These are phyloP conservation scores for Solanum hybrid DNA, from an alignment of 305 asterid species.

Conservation along the genomic window DNA sequence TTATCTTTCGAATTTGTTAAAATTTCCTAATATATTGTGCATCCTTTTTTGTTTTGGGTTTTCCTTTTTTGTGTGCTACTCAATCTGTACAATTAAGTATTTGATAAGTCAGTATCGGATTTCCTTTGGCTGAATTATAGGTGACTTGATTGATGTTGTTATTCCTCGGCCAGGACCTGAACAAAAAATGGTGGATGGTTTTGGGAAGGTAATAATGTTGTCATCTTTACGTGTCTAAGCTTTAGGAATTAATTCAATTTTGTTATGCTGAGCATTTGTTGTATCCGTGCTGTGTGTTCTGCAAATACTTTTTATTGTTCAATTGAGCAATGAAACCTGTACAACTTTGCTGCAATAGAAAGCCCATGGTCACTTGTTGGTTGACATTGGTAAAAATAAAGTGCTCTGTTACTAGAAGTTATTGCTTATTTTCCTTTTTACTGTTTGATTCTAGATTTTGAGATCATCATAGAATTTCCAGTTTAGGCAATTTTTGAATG, in stretches of 20 bases:
- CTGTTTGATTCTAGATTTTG: not conserved
- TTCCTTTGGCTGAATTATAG: conserved; percentile 14
- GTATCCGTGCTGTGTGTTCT: not conserved
- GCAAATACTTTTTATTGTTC: not conserved
- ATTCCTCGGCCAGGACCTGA: conserved; percentile 37
- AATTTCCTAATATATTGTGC: conserved; percentile 8
- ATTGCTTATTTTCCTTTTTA: not conserved
- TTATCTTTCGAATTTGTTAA: not conserved
- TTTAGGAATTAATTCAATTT: not conserved
- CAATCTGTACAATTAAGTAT: not conserved
- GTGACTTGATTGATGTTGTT: conserved; percentile 34
- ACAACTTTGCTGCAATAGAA: not conserved
- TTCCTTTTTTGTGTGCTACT: not conserved
- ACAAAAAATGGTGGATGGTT: conserved; percentile 27
- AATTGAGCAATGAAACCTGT: not conserved
- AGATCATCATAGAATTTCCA: not conserved
- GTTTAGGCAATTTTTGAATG: not conserved
- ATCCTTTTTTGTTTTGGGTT: not conserved
- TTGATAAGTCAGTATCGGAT: not conserved
- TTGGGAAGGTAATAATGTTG: conserved; percentile 28
- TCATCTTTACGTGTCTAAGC: not conserved
- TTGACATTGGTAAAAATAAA: not conserved
- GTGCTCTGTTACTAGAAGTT: not conserved
- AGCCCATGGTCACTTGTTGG: not conserved
- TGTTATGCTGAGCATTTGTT: not conserved